Evolutionary conservation across 2,329 filamentous ascomycete species (phyloP).

Genomic region (Beauveria scarabaeidicola): DNA sequence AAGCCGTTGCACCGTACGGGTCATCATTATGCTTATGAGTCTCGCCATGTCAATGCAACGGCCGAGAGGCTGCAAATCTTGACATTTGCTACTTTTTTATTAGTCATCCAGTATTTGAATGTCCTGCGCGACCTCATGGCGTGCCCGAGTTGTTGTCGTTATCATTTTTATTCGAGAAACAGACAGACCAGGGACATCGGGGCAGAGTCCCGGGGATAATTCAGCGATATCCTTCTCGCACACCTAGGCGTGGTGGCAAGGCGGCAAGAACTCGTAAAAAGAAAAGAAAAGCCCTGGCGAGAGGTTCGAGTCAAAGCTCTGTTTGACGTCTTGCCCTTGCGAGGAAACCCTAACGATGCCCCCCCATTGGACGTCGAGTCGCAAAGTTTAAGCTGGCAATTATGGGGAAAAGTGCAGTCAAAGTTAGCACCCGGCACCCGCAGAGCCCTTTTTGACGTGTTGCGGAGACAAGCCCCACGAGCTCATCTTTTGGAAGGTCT

Average conservation of each 20-base stretch:
- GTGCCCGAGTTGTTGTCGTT: neutral
- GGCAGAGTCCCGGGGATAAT: neutral
- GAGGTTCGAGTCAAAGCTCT: neutral
- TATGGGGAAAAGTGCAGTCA: neutral
- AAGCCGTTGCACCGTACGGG: neutral
- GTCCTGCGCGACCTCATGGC: neutral
- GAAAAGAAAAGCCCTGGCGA: neutral
- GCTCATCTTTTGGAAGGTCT: neutral
- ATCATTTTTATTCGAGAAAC: too few relatives aligned
- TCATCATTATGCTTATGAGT: neutral
- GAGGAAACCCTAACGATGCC: neutral
- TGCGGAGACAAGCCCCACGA: neutral
- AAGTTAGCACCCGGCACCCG: too few relatives aligned
- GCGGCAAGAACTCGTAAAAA: neutral
- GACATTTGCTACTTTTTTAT: neutral
- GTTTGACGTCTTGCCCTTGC: neutral
- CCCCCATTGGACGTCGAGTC: neutral
- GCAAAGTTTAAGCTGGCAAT: neutral
- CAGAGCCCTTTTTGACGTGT: neutral
- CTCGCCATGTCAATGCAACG: neutral
- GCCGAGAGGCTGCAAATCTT: neutral
- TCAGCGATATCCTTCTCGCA: neutral
- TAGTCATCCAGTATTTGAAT: too few relatives aligned
- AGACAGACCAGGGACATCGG: neutral
- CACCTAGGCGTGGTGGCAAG: neutral